These are phyloP conservation scores for Boeremia lycopersici DNA, from an alignment of 2,329 filamentous ascomycete genomes.

Conservation along the genomic window DNA sequence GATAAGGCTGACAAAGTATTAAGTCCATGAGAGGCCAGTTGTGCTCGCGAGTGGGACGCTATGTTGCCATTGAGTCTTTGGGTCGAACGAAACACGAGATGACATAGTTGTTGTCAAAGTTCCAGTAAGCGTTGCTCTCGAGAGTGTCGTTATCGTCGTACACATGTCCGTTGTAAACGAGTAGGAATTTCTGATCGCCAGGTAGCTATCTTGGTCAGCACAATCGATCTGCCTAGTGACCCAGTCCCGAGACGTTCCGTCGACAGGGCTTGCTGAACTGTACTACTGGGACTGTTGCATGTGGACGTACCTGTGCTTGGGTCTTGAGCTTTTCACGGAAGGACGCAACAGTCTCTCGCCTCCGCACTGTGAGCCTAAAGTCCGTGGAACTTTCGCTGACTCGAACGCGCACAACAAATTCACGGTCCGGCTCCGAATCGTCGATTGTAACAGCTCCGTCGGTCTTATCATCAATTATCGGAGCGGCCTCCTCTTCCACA, in stretches of 20 bases:
- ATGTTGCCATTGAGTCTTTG: neutral
- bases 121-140: slow-evolving; percentile 71
- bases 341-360: slow-evolving; percentile 5
- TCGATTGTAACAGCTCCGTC: slow-evolving; percentile 22
- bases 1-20: neutral
- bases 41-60: neutral
- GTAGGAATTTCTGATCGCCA: slow-evolving; percentile 64
- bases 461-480: slow-evolving; percentile 6
- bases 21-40: neutral
- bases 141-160: slow-evolving; percentile 72
- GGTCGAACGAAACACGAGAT: slow-evolving; percentile 48
- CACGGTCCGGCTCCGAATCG: slow-evolving; percentile 1
- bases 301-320: slow-evolving; percentile 9
- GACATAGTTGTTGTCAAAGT: slow-evolving; percentile 65
- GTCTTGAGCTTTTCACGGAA: slow-evolving; percentile 11
- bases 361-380: neutral
- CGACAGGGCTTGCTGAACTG: neutral
- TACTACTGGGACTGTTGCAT: neutral
- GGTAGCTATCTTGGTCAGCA: slow-evolving; percentile 54
- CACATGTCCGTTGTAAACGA: slow-evolving; percentile 82
- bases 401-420: slow-evolving; percentile 9
- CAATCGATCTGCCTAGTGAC: neutral
- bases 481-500: slow-evolving; percentile 33
- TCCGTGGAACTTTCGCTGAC: slow-evolving; percentile 2
- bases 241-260: too few species aligned